A percentile compares a stretch with the other conserved stretches of the same genome.
These are phyloP conservation scores for Fusarium camptoceras DNA, from an alignment of 2,329 filamentous ascomycete genomes.

Conservation along the genomic window DNA sequence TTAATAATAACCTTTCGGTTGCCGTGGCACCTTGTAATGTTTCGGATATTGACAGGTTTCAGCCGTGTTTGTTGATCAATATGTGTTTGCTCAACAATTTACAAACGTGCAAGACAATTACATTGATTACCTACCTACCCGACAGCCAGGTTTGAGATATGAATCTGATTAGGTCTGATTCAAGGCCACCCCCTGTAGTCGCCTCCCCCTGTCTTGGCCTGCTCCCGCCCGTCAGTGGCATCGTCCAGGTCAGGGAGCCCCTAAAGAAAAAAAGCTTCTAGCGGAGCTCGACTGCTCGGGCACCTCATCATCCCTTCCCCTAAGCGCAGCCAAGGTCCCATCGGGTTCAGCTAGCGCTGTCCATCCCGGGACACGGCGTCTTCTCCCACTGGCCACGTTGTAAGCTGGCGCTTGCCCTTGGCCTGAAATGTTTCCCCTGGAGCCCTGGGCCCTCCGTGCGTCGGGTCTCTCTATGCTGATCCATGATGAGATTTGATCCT, in stretches of 20 bases:
- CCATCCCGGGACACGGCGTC: slow-evolving; percentile 42
- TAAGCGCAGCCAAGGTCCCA: slow-evolving; percentile 1
- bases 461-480: slow-evolving; percentile 29
- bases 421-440: slow-evolving; percentile 23
- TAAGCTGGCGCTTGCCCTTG: slow-evolving; percentile 31
- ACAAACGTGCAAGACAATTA: neutral
- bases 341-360: slow-evolving; percentile 28
- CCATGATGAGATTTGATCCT: slow-evolving; percentile 36
- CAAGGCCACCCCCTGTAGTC: slow-evolving; percentile 11
- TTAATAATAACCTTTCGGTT: slow-evolving; percentile 17
- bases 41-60: slow-evolving; percentile 9
- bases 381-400: slow-evolving; percentile 43
- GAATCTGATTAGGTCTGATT: neutral
- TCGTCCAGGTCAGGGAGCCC: slow-evolving; percentile 18
- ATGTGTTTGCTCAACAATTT: slow-evolving; percentile 14
- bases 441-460: slow-evolving; percentile 31
- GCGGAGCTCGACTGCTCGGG: slow-evolving; percentile 14
- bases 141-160: neutral
- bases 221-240: neutral
- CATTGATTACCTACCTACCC: neutral
- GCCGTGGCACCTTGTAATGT: slow-evolving; percentile 17
- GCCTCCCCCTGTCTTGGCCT: slow-evolving; percentile 30
- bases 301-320: slow-evolving; percentile 25
- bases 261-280: slow-evolving; percentile 39
- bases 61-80: neutral